Evolutionary conservation across 1,284 basidiomycete genomes (phyloP), one percentile per base, ranked within the genome.

Genomic region (Irpex sp.): DNA sequence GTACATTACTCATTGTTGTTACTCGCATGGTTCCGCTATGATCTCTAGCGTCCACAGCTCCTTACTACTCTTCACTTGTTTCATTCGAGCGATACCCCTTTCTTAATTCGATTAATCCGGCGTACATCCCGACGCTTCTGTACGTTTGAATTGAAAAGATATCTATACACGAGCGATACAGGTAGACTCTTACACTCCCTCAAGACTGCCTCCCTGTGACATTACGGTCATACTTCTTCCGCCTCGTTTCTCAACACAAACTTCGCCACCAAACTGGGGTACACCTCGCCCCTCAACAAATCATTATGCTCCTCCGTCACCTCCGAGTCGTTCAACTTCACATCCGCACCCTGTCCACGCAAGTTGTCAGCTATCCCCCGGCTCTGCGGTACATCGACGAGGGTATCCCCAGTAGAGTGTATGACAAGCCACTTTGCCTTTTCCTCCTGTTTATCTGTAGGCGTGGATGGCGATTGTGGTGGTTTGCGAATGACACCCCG

Each of bases 351-450:
- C 64, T 56, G 54, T 56, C 5, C 11, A 49, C 66, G 69, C n/a
- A 93, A 77, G 68, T 82, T 85, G 0, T 74, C 73, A 65, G 82
- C 79, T 76, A 92, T 88, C 8, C 68, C 71, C 61, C 84, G 72
- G 69, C 87, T 86, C 76, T 93, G 91, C 17, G 73, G 66, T n/a
- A 73, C 62, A 69, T 93, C 84, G 36, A 93, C 81, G 47, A 91
- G 80, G 1, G 79, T 82, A 70, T 93, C 91, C n/a, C 83, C 86
- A 58, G 73, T 78, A 2, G 91, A 92, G 73, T 93, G 91, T 61
- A 93, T 76, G 59, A 93, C 72, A 31, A 91, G 76, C 92, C 91
- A 93, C 13, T 70, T 75, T 44, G 15, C 76, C 72, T 8, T 69
- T 65, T 40, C 77, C 74, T 76, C 68, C 64, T 82, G 80, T 1